phyloP scores from a whole-genome alignment of 768 basidiomycete genomes.

The Lactarius evosmus region DNA sequence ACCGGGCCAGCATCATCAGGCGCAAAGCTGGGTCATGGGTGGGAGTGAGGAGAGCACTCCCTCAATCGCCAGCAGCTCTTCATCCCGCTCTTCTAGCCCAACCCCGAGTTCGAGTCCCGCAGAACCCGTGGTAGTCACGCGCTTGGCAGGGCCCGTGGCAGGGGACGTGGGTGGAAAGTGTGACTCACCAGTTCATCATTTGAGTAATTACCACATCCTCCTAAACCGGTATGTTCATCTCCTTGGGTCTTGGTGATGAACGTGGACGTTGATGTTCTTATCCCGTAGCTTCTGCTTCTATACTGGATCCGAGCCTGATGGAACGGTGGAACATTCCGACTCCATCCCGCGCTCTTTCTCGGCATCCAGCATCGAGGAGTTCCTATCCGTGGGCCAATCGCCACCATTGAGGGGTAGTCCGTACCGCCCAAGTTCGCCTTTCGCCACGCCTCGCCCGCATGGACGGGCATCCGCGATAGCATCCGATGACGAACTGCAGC shows the following conservation, averaged over 20 bases:
- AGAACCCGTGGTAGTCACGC: constrained; percentile 1
- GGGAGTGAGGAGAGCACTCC: constrained; percentile 25
- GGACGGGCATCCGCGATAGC: constrained; percentile 6
- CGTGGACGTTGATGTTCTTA: constrained; percentile 20
- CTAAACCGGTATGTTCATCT: constrained; percentile 53
- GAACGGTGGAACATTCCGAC: constrained; percentile 29
- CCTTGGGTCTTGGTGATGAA: constrained; percentile 2
- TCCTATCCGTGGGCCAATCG: constrained; percentile 35
- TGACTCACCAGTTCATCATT: constrained; percentile 14
- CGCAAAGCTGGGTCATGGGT: constrained; percentile 5
- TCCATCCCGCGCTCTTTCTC: constrained; percentile 45
- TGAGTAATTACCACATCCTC: constrained; percentile 53
- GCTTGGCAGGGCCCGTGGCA: not conserved
- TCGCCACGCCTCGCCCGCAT: constrained; percentile 20
- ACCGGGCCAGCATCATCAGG: not conserved
- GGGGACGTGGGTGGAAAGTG: not conserved
- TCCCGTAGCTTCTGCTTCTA: constrained; percentile 71
- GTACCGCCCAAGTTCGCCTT: constrained; percentile 13
- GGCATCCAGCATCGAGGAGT: constrained; percentile 53
- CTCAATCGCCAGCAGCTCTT: constrained; percentile 23
- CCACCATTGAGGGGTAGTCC: constrained; percentile 15
- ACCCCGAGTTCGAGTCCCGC: constrained; percentile 19
- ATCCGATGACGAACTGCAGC: constrained; percentile 24
- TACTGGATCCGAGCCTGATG: constrained; percentile 48
- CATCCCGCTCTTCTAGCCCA: constrained; percentile 22